These are phyloP conservation scores for Lavandula angustifolia DNA, from an alignment of 257 asterid species.

Conservation along the genomic window DNA sequence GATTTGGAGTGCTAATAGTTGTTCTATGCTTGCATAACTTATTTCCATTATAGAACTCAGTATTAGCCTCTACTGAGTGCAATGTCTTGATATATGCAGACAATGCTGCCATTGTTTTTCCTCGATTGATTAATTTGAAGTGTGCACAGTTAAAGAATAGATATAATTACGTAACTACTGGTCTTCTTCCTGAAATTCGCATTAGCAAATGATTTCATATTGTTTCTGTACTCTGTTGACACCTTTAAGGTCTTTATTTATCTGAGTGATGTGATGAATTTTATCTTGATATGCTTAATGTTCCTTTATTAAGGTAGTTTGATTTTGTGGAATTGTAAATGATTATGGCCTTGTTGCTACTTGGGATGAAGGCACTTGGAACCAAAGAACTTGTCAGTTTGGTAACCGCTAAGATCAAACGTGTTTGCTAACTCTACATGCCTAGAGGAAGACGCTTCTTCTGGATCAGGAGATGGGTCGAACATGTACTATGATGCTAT, in stretches of 20 bases:
- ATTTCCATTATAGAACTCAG: not conserved
- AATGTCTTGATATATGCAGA: not conserved
- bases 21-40: not conserved
- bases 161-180: not conserved
- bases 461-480: conserved; percentile 66
- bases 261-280: not conserved
- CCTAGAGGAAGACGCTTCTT: conserved; percentile 59
- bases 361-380: conserved; percentile 32
- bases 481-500: conserved; percentile 74
- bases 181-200: not conserved
- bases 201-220: not conserved
- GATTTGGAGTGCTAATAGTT: not conserved
- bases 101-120: not conserved
- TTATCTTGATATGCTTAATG: not conserved
- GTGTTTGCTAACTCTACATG: conserved; percentile 59
- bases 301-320: conserved; percentile 12
- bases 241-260: not conserved
- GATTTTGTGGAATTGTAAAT: conserved; percentile 19
- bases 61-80: not conserved
- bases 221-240: not conserved
- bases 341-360: conserved; percentile 33
- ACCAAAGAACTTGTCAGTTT: conserved; percentile 35
- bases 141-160: not conserved
- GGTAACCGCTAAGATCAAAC: conserved; percentile 39
- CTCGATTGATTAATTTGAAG: too few species aligned